Evolutionary conservation across 441 rosid species (phyloP).

Genomic region (Monsonia emarginata): DNA sequence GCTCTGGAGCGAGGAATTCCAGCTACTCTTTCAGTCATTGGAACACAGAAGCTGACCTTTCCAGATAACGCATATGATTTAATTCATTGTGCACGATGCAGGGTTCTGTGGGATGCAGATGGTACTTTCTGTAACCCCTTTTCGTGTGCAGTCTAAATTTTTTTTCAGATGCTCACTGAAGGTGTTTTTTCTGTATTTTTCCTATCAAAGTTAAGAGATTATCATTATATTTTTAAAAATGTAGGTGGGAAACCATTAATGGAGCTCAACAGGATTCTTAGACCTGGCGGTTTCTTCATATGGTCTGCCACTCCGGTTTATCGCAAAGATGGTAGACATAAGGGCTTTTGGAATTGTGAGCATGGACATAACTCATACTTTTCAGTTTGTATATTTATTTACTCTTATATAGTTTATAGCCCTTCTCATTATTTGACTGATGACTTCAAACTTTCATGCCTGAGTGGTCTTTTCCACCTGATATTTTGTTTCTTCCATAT

Average conservation of each 20-base stretch:
- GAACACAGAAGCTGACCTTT: conserved; percentile 60
- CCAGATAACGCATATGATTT: conserved; percentile 63
- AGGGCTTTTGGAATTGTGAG: conserved; percentile 47
- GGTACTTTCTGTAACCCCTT: conserved; percentile 31
- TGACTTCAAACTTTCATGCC: not conserved
- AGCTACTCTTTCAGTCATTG: conserved; percentile 74
- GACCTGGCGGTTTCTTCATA: conserved; percentile 82
- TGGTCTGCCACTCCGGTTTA: conserved; percentile 98
- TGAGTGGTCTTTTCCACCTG: not conserved
- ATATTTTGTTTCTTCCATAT: not conserved
- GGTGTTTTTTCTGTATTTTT: not conserved
- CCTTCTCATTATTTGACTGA: not conserved
- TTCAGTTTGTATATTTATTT: not conserved
- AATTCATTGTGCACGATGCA: conserved; percentile 87
- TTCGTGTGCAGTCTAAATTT: not conserved
- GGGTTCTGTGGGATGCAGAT: conserved; percentile 86
- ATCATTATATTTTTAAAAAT: conserved; percentile 11
- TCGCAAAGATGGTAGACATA: conserved; percentile 49
- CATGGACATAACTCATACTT: too few relatives aligned
- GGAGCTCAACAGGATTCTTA: conserved; percentile 81
- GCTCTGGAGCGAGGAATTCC: conserved; percentile 90
- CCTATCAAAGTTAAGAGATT: conserved; percentile 9
- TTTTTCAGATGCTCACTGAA: not conserved
- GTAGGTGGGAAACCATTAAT: conserved; percentile 80
- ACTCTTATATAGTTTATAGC: not conserved